These are phyloP conservation scores for Tuber calosporum DNA, from an alignment of 495 filamentous ascomycete species.

Conservation along the genomic window DNA sequence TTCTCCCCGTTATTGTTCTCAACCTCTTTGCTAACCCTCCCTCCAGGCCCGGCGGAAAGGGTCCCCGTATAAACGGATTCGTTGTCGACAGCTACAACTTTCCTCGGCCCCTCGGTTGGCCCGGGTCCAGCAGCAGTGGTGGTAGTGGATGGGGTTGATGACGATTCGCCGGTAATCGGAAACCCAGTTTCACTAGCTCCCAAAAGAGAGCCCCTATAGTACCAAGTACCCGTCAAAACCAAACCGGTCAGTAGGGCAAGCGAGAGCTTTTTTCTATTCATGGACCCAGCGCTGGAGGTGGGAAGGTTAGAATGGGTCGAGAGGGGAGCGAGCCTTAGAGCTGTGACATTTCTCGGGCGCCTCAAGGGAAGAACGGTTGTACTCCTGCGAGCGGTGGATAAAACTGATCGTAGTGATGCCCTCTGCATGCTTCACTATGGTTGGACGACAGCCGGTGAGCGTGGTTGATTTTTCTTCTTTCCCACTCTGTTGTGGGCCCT, in stretches of 20 bases:
- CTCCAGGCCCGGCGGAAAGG: constrained; percentile 58
- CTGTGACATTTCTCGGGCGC: constrained; percentile 8
- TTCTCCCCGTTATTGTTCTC: constrained; percentile 68
- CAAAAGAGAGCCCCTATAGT: constrained; percentile 34
- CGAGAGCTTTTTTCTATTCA: constrained; percentile 36
- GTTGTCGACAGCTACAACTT: constrained; percentile 68
- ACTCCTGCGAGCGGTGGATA: constrained; percentile 17
- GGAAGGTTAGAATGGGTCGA: constrained; percentile 12
- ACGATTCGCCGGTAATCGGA: constrained; percentile 8
- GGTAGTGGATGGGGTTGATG: constrained; percentile 10
- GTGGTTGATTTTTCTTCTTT: constrained; percentile 5
- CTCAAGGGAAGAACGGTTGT: constrained; percentile 6
- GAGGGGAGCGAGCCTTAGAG: constrained; percentile 1
- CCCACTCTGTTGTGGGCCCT: not conserved
- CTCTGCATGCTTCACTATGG: constrained; percentile 24
- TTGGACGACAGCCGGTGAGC: constrained; percentile 4
- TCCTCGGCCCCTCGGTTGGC: constrained; percentile 29
- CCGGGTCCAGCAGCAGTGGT: not conserved
- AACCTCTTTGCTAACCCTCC: constrained; percentile 75
- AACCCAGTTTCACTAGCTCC: constrained; percentile 9
- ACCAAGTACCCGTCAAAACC: constrained; percentile 37
- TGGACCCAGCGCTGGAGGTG: constrained; percentile 13
- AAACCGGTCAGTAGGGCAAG: constrained; percentile 38
- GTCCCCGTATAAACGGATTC: constrained; percentile 77
- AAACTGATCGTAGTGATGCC: constrained; percentile 23